A percentile compares a stretch with the other conserved stretches of the same genome.
These are phyloP conservation scores for Metschnikowia picachoensis DNA, from an alignment of 805 yeast genomes.

Conservation along the genomic window DNA sequence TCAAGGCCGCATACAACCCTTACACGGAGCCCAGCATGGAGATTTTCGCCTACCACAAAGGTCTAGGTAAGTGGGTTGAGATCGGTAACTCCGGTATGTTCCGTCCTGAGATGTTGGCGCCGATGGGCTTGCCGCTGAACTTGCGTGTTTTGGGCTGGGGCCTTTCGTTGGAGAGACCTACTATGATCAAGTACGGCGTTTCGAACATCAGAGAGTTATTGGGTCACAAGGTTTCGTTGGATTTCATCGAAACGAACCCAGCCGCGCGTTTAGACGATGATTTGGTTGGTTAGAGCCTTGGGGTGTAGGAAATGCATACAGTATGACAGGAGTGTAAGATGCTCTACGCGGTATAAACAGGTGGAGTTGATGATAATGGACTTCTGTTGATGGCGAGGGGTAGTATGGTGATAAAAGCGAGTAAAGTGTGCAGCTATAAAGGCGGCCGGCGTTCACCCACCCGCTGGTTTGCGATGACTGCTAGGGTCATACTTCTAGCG, in stretches of 20 bases:
- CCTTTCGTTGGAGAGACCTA: slow-evolving; percentile 93
- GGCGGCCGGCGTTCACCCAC: no score
- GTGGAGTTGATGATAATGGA: no score
- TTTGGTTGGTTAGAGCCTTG: slow-evolving; percentile 23
- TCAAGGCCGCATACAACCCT: slow-evolving; percentile 98
- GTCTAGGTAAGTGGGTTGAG: slow-evolving; percentile 96
- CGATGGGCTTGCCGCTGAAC: slow-evolving; percentile 96
- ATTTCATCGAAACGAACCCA: slow-evolving; percentile 91
- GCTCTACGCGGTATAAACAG: no score
- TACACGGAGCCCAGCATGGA: slow-evolving; percentile 99
- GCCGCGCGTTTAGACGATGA: slow-evolving; percentile 89
- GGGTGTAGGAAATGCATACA: no score
- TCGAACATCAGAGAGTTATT: slow-evolving; percentile 92
- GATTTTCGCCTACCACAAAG: slow-evolving; percentile 94
- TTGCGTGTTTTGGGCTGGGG: slow-evolving; percentile 98
- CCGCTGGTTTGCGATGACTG: no score
- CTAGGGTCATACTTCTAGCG: no score
- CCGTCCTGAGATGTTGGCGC: slow-evolving; percentile 98
- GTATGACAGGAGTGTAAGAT: no score
- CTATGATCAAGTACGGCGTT: slow-evolving; percentile 97
- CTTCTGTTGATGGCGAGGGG: no score
- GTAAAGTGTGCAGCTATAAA: no score
- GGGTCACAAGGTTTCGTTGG: slow-evolving; percentile 95
- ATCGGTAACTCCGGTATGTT: slow-evolving; percentile 99
- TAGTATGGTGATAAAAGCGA: no score